Percentiles rank a stretch among this genome's conserved stretches.
Conservation (phyloP, 164 flowering plant genomes). For the Annona cherimola region DNA sequence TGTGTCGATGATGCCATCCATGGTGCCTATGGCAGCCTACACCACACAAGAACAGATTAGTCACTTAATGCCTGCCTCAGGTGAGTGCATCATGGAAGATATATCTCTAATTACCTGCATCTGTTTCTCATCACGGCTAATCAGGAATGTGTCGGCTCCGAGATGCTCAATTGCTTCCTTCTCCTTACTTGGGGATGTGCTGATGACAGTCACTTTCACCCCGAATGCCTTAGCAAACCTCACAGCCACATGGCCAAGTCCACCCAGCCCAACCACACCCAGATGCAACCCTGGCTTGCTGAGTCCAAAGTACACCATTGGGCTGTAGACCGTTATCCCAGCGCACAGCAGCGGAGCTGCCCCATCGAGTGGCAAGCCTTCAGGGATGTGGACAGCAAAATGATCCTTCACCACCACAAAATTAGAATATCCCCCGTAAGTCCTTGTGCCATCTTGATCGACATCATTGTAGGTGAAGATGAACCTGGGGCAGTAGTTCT, state of each 20-base stretch:
- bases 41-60: background rate
- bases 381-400: slow-evolving; percentile 36
- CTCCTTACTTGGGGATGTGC: slow-evolving; percentile 55
- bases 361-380: slow-evolving; percentile 36
- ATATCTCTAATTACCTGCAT: slow-evolving; percentile 25
- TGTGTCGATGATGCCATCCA: slow-evolving; percentile 57
- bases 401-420: slow-evolving; percentile 30
- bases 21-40: slow-evolving; percentile 43
- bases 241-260: slow-evolving; percentile 53
- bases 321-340: slow-evolving; percentile 48
- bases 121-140: slow-evolving; percentile 43
- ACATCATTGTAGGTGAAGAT: slow-evolving; percentile 21
- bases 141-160: slow-evolving; percentile 55
- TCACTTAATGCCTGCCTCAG: too few relatives aligned
- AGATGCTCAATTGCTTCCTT: slow-evolving; percentile 48
- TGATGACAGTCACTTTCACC: slow-evolving; percentile 57
- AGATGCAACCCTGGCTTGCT: slow-evolving; percentile 32
- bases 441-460: slow-evolving; percentile 24
- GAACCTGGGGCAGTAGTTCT: slow-evolving; percentile 31
- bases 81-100: too few relatives aligned
- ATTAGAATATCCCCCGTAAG: slow-evolving; percentile 39
- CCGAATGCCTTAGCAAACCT: slow-evolving; percentile 62
- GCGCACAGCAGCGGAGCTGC: slow-evolving; percentile 45
- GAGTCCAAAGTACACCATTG: slow-evolving; percentile 35
- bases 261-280: slow-evolving; percentile 58